Percentiles rank a stretch among this genome's conserved stretches.
Evolutionary conservation across 2,329 filamentous ascomycete species (phyloP).

Genomic region (Aspergillus texensis): DNA sequence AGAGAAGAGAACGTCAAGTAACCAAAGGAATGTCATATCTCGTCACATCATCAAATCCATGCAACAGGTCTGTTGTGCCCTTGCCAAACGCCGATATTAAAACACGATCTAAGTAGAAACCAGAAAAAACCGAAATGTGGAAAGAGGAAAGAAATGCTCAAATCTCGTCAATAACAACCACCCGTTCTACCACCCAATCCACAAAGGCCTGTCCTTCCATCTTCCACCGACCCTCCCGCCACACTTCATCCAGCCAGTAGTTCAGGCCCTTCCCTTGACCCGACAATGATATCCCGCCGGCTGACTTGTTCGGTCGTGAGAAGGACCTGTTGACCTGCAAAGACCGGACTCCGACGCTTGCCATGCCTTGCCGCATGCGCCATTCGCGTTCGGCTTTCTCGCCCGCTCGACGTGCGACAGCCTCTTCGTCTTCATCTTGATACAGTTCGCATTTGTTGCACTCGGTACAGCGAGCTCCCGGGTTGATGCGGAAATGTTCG

Average conservation of each 20-base stretch:
- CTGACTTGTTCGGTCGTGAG: constrained; percentile 13
- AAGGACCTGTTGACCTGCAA: constrained; percentile 34
- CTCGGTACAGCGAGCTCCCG: constrained; percentile 72
- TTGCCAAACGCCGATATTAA: constrained; percentile 6
- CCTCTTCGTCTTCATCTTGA: constrained; percentile 71
- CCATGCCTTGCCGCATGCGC: constrained; percentile 63
- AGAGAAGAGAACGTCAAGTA: not conserved
- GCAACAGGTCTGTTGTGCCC: not conserved
- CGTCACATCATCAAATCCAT: constrained; percentile 9
- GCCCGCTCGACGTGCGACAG: constrained; percentile 68
- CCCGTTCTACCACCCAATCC: constrained; percentile 44
- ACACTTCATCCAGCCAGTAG: constrained; percentile 42
- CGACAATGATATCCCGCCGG: constrained; percentile 11
- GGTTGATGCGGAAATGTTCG: constrained; percentile 85
- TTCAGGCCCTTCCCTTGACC: constrained; percentile 28
- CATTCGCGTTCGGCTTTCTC: constrained; percentile 72
- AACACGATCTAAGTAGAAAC: not conserved
- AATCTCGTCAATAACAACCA: constrained; percentile 41
- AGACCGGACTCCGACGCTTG: constrained; percentile 18
- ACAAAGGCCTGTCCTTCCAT: constrained; percentile 43
- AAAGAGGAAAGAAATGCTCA: constrained; percentile 17
- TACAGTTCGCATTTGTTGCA: constrained; percentile 80
- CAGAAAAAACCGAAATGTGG: not conserved
- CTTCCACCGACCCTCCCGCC: constrained; percentile 45
- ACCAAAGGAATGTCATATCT: constrained; percentile 13